These are phyloP conservation scores for Kuraishia floccosa DNA, from an alignment of 805 yeast species.

Conservation along the genomic window DNA sequence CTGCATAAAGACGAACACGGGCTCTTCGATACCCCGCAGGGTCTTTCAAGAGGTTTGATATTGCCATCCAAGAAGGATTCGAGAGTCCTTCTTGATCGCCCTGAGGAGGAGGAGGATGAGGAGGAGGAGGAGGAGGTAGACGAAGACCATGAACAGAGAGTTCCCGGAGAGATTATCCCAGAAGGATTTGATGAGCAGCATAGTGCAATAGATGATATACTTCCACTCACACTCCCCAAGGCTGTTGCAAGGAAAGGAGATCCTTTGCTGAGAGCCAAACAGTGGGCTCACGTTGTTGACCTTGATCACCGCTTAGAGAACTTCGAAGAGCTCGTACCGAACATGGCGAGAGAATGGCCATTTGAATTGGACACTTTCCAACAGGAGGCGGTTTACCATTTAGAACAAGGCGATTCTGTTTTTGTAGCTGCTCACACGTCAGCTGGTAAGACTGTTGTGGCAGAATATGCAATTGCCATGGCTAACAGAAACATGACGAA, in stretches of 20 bases:
- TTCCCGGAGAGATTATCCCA: slow-evolving; percentile 1
- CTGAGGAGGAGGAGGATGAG: slow-evolving; percentile 3
- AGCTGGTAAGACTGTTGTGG: slow-evolving; percentile 97
- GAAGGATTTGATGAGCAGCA: slow-evolving; percentile 2
- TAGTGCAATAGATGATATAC: slow-evolving; percentile 21
- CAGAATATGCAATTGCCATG: slow-evolving; percentile 97
- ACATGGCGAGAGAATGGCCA: slow-evolving; percentile 91
- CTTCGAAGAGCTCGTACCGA: slow-evolving; percentile 80
- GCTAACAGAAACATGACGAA: slow-evolving; percentile 93
- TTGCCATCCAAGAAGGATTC: too few relatives aligned
- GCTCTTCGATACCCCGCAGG: slow-evolving; percentile 73
- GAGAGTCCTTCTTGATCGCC: slow-evolving; percentile 2
- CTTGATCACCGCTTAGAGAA: slow-evolving; percentile 73
- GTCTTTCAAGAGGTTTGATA: slow-evolving; percentile 61
- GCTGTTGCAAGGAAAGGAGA: slow-evolving; percentile 1
- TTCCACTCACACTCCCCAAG: slow-evolving; percentile 34
- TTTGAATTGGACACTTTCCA: slow-evolving; percentile 92
- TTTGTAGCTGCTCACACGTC: slow-evolving; percentile 99
- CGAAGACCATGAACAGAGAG: too few relatives aligned
- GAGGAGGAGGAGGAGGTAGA: slow-evolving; percentile 5
- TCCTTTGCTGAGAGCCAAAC: slow-evolving; percentile 19
- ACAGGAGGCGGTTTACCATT: slow-evolving; percentile 91
- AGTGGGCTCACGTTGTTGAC: slow-evolving; percentile 96
- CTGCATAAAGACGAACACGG: slow-evolving; percentile 67
- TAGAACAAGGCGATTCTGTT: slow-evolving; percentile 97